Base-by-base conservation (phyloP, 2,329 filamentous ascomycete species). In the Septoria linicola region DNA sequence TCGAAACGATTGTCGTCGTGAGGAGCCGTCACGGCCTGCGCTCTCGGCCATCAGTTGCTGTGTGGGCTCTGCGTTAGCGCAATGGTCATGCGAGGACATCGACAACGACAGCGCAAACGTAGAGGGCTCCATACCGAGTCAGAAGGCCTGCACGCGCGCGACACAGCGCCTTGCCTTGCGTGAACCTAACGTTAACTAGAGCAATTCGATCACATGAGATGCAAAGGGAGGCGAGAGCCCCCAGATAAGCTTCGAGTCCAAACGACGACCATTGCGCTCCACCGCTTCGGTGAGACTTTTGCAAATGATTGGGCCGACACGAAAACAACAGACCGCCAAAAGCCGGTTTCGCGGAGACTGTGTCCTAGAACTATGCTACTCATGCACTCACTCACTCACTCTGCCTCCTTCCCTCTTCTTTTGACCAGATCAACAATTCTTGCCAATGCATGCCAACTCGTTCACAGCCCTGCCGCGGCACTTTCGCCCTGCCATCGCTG, bases 1-100 rank as follows among this genome's bases (percentile, higher is more conserved):
- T 36, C 59, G 59, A 36, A 56, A 61, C 35, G 53, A 54, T 31
- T 55, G 54, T 48, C 59, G 54, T 48, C 59, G 40, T 17, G 58
- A 47, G 30, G 39, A 35, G 53, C 50, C 45, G 30, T 55, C 53
- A 30, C 56, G 58, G 41, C 45, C 47, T 31, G 51, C 30, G 35
- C 37, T 41, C 46, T 59, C 58, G 49, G 56, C 58, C 58, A 60
- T 60, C 51, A 49, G 53, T 46, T 39, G 16, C 5, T 39, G 35
- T 39, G 7, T 19, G 16, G 17, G 5, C 35, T 19, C 35, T 7
- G 17, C 17, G 35, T 39, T 17, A 39, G 35, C 35, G 35, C 35
- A 39, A 39, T 20, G 35, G 16, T 19, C 35, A 19, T 39, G 35
- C 17, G 35, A 39, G 34, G n/a, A 17, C 17, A 14, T 10, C 11